Conservation (phyloP, 1,284 basidiomycete genomes). For the Ustilago cynodontis region DNA sequence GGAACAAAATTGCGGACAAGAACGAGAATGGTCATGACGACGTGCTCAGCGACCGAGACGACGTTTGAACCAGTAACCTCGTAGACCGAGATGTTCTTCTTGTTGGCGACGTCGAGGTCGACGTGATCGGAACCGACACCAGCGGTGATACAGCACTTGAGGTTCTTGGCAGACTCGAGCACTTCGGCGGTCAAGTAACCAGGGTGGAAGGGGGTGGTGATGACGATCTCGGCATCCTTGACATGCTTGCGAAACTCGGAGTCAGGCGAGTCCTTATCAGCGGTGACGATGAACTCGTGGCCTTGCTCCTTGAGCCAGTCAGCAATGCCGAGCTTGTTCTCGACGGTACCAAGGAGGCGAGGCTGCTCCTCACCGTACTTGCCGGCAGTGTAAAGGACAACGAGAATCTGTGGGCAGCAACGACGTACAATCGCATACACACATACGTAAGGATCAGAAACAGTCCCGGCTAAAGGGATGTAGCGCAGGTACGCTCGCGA, state of each 20-base stretch:
- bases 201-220: slow-evolving; percentile 87
- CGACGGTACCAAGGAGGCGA: slow-evolving; percentile 86
- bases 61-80: slow-evolving; percentile 78
- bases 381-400: slow-evolving; percentile 79
- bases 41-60: slow-evolving; percentile 91
- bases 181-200: slow-evolving; percentile 88
- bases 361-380: slow-evolving; percentile 83
- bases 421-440: too few relatives aligned
- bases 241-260: slow-evolving; percentile 90
- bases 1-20: slow-evolving; percentile 88
- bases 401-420: slow-evolving; percentile 76
- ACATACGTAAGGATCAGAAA: not conserved
- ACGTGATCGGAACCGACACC: slow-evolving; percentile 91
- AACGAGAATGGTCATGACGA: slow-evolving; percentile 83
- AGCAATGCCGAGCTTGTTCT: slow-evolving; percentile 76
- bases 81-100: slow-evolving; percentile 81
- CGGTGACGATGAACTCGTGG: slow-evolving; percentile 76
- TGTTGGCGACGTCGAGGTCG: slow-evolving; percentile 88
- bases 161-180: slow-evolving; percentile 83
- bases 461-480: not conserved
- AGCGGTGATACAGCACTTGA: slow-evolving; percentile 92
- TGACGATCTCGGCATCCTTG: slow-evolving; percentile 74
- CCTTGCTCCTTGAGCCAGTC: slow-evolving; percentile 75
- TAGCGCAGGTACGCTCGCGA: not conserved
- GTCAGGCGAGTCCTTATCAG: slow-evolving; percentile 87